Conservation (phyloP, 495 filamentous ascomycete species). For the Clavariopsis aquatica region DNA sequence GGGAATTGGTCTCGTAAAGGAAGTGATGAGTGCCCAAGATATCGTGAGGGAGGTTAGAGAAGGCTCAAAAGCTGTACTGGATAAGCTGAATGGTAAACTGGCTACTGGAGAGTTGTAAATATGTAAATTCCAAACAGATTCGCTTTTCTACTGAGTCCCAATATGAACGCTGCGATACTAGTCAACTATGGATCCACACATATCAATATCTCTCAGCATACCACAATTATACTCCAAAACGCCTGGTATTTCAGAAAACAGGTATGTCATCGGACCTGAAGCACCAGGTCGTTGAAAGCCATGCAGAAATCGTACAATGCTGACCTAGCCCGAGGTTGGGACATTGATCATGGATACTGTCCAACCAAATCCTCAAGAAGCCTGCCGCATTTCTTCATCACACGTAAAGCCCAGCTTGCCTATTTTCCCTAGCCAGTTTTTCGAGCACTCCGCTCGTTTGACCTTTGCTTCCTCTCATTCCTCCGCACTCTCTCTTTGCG, state of each 20-base stretch:
- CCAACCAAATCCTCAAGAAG: not conserved
- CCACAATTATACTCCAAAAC: not conserved
- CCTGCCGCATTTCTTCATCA: not conserved
- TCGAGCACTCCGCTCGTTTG: constrained; percentile 38
- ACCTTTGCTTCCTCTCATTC: constrained; percentile 40
- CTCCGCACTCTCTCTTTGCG: constrained; percentile 41
- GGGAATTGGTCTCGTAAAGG: constrained; percentile 54
- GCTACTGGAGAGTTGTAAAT: not conserved
- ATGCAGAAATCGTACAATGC: constrained; percentile 1
- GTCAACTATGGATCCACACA: not conserved
- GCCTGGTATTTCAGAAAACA: not conserved
- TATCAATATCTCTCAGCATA: not conserved
- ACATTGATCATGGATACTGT: not conserved
- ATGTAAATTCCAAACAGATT: no score
- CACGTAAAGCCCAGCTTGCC: constrained; percentile 6
- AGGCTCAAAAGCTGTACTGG: constrained; percentile 30
- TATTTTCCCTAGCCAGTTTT: constrained; percentile 32
- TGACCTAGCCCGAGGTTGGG: not conserved
- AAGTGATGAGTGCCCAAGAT: constrained; percentile 48
- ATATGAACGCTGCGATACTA: not conserved
- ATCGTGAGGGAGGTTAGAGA: constrained; percentile 51
- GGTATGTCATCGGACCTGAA: not conserved
- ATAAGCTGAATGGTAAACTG: constrained; percentile 14
- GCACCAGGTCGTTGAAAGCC: not conserved
- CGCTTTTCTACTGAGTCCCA: not conserved